These are phyloP conservation scores for Tilletia walkeri DNA, from an alignment of 1,284 basidiomycete genomes.

Conservation along the genomic window DNA sequence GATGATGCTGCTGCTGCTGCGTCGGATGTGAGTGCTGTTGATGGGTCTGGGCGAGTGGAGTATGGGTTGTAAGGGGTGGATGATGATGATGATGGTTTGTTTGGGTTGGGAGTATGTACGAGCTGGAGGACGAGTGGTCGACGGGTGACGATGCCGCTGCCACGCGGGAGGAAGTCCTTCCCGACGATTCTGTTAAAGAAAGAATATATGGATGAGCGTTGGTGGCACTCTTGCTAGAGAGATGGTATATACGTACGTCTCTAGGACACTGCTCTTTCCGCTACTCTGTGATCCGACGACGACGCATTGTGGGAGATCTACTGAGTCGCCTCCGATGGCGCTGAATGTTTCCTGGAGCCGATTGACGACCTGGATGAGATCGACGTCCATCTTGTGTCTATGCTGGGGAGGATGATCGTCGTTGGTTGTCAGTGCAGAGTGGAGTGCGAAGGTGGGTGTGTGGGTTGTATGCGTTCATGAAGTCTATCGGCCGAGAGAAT, in stretches of 20 bases:
- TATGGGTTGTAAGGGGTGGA: constrained; percentile 3
- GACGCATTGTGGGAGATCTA: constrained; percentile 61
- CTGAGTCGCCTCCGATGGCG: constrained; percentile 59
- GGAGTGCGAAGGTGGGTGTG: too few relatives aligned
- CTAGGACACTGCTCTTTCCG: constrained; percentile 63
- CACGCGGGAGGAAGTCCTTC: constrained; percentile 86
- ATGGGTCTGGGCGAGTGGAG: constrained; percentile 19
- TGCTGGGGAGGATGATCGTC: not conserved
- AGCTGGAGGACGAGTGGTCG: constrained; percentile 92
- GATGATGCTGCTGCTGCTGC: constrained; percentile 5
- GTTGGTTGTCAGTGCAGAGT: not conserved
- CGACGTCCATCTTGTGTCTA: constrained; percentile 57
- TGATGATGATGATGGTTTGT: not conserved
- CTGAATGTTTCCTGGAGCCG: constrained; percentile 70
- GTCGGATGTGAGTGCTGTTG: constrained; percentile 21
- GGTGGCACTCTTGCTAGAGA: not conserved
- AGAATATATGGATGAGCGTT: not conserved
- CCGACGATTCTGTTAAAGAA: constrained; percentile 68
- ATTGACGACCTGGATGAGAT: constrained; percentile 93
- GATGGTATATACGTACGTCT: too few relatives aligned
- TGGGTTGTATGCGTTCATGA: too few relatives aligned
- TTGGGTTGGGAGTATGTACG: constrained; percentile 66
- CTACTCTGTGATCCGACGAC: constrained; percentile 60
- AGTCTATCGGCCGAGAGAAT: too few relatives aligned
- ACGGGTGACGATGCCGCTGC: constrained; percentile 89